Base-by-base conservation (phyloP, 768 basidiomycete genomes). In the Auricularia sp. region DNA sequence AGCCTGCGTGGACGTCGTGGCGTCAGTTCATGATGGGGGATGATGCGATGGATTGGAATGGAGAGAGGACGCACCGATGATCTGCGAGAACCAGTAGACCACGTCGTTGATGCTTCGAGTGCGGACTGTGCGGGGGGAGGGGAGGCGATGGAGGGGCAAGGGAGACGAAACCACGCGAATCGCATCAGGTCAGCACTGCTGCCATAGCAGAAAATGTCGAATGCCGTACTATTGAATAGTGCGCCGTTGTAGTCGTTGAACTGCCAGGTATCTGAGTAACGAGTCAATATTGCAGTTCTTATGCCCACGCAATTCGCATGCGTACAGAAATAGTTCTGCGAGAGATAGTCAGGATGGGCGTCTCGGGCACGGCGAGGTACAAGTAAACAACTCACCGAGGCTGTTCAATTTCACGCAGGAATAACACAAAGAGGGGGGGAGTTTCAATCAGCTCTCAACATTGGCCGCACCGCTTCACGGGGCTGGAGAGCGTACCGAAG, bases 241-340 rank as follows among this genome's bases (percentile, higher is more conserved):
- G 85, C 87, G n/a, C 79, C 84, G 70, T 92, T 94, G 74, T 81
- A 92, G 61, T 85, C 88, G 67, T 89, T 91, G 75, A 88, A 88
- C 74, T 92, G 66, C 66, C 87, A 90, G 66, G 62, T 71, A 42
- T 61, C 62, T 44, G 24, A 59, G 64, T 59, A 66, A 63, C 65
- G 42, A n/a, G 44, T 35, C 44, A 67, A 65, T 13, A 54, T 54
- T 51, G 16, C 47, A 21, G 18, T 16, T 6, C 29, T 59, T 8
- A 59, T 29, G 24, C 11, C 7, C 56, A 14, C 4, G n/a, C 39
- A 3, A 10, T 44, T 33, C 21, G 62, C 16, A 14, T 33, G 39
- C 67, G 59, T 51, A 68, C 67, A 68, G 44, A 70, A 69, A 42
- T 62, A 65, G 37, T 62, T 24, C 37, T 51, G 39, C 18, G 54